These are phyloP conservation scores for Lactifluus hygrophoroides DNA, from an alignment of 768 basidiomycete genomes.

Conservation along the genomic window DNA sequence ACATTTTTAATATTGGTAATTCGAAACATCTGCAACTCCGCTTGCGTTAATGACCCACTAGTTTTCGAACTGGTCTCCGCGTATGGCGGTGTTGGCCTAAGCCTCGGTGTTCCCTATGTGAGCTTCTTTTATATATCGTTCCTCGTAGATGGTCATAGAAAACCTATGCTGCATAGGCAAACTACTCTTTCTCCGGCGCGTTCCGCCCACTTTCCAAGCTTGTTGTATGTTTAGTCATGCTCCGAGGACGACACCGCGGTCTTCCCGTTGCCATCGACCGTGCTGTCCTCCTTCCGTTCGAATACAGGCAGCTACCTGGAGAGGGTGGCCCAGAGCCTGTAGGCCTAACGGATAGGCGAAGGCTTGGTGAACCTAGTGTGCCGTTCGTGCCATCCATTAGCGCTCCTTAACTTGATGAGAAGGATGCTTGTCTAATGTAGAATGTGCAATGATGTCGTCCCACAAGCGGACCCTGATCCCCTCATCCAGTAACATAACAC, in stretches of 20 bases:
- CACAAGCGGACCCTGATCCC: background rate
- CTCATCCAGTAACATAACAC: background rate
- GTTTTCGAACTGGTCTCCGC: slow-evolving; percentile 86
- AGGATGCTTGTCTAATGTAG: background rate
- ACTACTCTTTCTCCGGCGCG: slow-evolving; percentile 74
- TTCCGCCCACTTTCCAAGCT: slow-evolving; percentile 80
- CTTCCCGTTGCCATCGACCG: slow-evolving; percentile 84
- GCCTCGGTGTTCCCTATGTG: slow-evolving; percentile 78
- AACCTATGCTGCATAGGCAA: slow-evolving; percentile 39
- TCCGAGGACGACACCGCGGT: slow-evolving; percentile 88
- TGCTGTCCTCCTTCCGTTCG: slow-evolving; percentile 71
- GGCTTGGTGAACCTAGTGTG: background rate
- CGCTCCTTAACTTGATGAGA: background rate
- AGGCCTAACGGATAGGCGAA: background rate
- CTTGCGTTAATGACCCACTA: slow-evolving; percentile 23
- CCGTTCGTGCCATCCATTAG: background rate
- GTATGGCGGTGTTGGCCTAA: slow-evolving; percentile 85
- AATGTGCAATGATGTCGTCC: background rate
- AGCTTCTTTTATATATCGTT: slow-evolving; percentile 23
- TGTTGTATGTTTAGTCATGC: slow-evolving; percentile 81
- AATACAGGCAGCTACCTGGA: slow-evolving; percentile 29
- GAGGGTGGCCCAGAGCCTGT: background rate
- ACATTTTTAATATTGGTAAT: slow-evolving; percentile 67
- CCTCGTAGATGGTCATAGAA: slow-evolving; percentile 9
- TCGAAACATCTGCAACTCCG: slow-evolving; percentile 23